phyloP scores from a whole-genome alignment of 2,329 filamentous ascomycete species.

The Macrophomina tecta region DNA sequence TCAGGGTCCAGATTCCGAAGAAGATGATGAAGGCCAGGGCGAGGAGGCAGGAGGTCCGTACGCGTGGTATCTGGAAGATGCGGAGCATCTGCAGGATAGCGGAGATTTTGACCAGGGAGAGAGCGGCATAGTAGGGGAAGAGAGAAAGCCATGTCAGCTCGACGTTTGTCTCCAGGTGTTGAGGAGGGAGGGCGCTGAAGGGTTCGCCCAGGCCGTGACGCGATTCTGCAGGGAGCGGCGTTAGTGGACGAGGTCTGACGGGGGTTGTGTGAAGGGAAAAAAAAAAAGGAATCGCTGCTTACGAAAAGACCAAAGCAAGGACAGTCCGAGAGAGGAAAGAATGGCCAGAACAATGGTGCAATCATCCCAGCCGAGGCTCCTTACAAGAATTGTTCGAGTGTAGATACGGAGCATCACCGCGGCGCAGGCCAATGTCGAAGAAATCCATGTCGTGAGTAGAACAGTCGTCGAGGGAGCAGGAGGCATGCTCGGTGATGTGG shows the following conservation, averaged over 20 bases:
- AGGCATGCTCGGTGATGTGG: conserved; percentile 6
- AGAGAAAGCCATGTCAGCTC: conserved; percentile 8
- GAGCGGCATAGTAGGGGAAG: conserved; percentile 26
- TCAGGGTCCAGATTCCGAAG: conserved; percentile 10
- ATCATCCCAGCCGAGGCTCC: conserved; percentile 25
- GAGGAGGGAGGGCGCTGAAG: not conserved
- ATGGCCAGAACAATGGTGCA: conserved; percentile 16
- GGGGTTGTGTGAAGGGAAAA: not conserved
- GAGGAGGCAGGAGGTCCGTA: conserved; percentile 7
- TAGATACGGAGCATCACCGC: conserved; percentile 12
- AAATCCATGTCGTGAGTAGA: conserved; percentile 21
- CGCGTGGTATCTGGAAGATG: conserved; percentile 20
- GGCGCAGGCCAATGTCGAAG: conserved; percentile 14
- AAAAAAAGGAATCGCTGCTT: not conserved
- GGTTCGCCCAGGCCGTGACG: conserved; percentile 16
- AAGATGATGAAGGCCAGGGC: conserved; percentile 17
- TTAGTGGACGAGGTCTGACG: too few species aligned
- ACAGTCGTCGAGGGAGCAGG: not conserved
- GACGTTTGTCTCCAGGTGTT: not conserved
- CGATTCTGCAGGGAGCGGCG: not conserved
- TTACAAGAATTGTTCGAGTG: conserved; percentile 15
- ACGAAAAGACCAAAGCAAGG: conserved; percentile 16
- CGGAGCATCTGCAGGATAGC: conserved; percentile 27
- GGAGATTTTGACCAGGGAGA: conserved; percentile 28
- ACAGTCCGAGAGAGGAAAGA: conserved; percentile 2